phyloP scores from a whole-genome alignment of 1,284 basidiomycete genomes.

The Sphaerobolus stellatus region DNA sequence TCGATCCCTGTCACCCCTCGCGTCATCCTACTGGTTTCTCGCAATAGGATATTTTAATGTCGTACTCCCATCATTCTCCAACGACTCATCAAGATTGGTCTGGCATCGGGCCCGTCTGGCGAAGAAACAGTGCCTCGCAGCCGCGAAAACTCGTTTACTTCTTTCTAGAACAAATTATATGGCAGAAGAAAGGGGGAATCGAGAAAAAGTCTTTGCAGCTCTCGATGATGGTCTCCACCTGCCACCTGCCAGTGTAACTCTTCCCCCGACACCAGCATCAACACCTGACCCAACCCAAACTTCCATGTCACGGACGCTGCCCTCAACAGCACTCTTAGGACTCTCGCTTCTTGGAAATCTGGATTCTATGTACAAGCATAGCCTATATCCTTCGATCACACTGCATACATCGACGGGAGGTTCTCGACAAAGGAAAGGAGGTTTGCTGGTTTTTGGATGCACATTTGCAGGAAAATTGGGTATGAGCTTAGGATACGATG shows the following conservation, averaged over 20 bases:
- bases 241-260: conserved; percentile 19
- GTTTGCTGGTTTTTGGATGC: conserved; percentile 74
- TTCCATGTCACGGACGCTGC: conserved; percentile 10
- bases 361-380: conserved; percentile 74
- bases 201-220: conserved; percentile 63
- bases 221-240: conserved; percentile 54
- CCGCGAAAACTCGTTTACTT: conserved; percentile 61
- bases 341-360: conserved; percentile 77
- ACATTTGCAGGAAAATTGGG: conserved; percentile 71
- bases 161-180: conserved; percentile 60
- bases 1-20: conserved; percentile 21
- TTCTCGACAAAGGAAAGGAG: conserved; percentile 68
- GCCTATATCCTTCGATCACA: conserved; percentile 47
- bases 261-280: conserved; percentile 24
- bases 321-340: conserved; percentile 63
- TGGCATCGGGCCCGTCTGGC: conserved; percentile 73
- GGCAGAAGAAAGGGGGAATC: conserved; percentile 58
- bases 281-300: conserved; percentile 14
- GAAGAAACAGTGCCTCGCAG: conserved; percentile 61
- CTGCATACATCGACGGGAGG: conserved; percentile 75
- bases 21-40: conserved; percentile 73
- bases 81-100: conserved; percentile 54
- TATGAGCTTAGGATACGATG: conserved; percentile 74
- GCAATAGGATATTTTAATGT: conserved; percentile 81
- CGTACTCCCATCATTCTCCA: conserved; percentile 61